A percentile compares a stretch with the other conserved stretches of the same genome.
phyloP scores from a whole-genome alignment of 176 grass and related monocot genomes.

The Panicum miliaceum region DNA sequence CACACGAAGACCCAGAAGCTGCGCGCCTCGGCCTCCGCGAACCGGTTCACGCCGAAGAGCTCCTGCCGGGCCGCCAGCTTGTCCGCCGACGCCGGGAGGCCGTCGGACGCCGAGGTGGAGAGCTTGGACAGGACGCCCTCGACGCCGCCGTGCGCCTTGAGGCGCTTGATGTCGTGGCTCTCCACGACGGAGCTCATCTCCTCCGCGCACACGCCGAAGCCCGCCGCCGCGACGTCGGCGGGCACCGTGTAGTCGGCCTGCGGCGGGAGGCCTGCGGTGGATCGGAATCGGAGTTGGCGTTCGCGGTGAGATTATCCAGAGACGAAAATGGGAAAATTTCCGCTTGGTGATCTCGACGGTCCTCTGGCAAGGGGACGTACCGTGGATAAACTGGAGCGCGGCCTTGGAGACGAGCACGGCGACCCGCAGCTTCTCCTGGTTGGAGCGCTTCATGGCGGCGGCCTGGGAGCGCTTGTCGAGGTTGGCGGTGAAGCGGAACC shows the following conservation, averaged over 20 bases:
- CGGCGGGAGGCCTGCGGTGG: constrained; percentile 56
- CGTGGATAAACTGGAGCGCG: constrained; percentile 88
- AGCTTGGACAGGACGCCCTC: constrained; percentile 60
- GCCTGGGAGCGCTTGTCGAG: constrained; percentile 86
- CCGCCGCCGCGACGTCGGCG: constrained; percentile 59
- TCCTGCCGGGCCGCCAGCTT: constrained; percentile 43
- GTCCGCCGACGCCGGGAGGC: constrained; percentile 33
- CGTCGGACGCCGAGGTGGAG: constrained; percentile 67
- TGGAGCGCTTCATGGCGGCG: constrained; percentile 84
- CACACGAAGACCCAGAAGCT: constrained; percentile 93
- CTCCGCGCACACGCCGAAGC: constrained; percentile 81
- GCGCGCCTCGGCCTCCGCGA: constrained; percentile 63
- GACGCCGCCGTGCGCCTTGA: constrained; percentile 66
- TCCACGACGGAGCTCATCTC: constrained; percentile 82
- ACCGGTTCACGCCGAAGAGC: constrained; percentile 80
- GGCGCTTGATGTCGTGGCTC: constrained; percentile 83
- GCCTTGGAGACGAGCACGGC: constrained; percentile 95
- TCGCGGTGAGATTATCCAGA: not conserved
- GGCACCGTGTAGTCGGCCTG: constrained; percentile 77
- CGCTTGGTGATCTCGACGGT: not conserved
- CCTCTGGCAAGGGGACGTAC: constrained; percentile 33
- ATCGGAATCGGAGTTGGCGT: not conserved
- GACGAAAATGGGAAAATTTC: too few relatives aligned
- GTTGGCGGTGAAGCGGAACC: constrained; percentile 95
- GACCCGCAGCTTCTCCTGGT: constrained; percentile 93